These are phyloP conservation scores for Boletus sp. DNA, from an alignment of 1,284 basidiomycete species.

Conservation along the genomic window DNA sequence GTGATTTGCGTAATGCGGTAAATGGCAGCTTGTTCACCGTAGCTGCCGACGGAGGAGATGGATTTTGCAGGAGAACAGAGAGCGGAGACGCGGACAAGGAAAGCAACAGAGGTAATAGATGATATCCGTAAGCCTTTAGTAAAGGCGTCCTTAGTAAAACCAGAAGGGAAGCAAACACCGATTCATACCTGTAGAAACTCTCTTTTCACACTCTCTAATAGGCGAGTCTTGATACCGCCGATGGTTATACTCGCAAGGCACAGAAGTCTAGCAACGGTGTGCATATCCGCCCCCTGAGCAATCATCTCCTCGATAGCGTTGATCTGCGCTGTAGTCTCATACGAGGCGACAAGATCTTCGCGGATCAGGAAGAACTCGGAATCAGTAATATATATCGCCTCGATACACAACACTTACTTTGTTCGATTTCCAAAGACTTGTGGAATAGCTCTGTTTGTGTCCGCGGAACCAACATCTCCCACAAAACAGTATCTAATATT, in stretches of 20 bases:
- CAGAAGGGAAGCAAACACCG: slow-evolving; percentile 11
- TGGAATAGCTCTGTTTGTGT: slow-evolving; percentile 93
- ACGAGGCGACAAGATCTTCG: slow-evolving; percentile 88
- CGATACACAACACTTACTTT: slow-evolving; percentile 63
- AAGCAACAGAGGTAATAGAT: slow-evolving; percentile 84
- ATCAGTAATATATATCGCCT: slow-evolving; percentile 10
- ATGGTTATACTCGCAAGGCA: slow-evolving; percentile 85
- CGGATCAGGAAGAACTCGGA: slow-evolving; percentile 10
- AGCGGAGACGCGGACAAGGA: slow-evolving; percentile 77
- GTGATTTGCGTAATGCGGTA: slow-evolving; percentile 72
- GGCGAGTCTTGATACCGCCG: slow-evolving; percentile 88
- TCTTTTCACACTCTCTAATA: slow-evolving; percentile 86
- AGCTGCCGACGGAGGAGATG: slow-evolving; percentile 55
- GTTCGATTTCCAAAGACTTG: slow-evolving; percentile 92
- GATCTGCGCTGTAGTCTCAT: slow-evolving; percentile 79
- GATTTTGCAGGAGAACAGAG: slow-evolving; percentile 64
- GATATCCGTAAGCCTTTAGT: slow-evolving; percentile 87
- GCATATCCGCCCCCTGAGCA: slow-evolving; percentile 80
- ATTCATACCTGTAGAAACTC: slow-evolving; percentile 83
- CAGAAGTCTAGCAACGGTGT: slow-evolving; percentile 76
- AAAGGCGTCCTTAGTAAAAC: slow-evolving; percentile 9
- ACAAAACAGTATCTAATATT: slow-evolving; percentile 83
- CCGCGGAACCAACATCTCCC: slow-evolving; percentile 86
- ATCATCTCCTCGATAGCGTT: slow-evolving; percentile 86
- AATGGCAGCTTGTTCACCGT: slow-evolving; percentile 68